Evolutionary conservation across 768 basidiomycete species (phyloP), one percentile per base, ranked within the genome.

Genomic region (Hygrocybe punicea): DNA sequence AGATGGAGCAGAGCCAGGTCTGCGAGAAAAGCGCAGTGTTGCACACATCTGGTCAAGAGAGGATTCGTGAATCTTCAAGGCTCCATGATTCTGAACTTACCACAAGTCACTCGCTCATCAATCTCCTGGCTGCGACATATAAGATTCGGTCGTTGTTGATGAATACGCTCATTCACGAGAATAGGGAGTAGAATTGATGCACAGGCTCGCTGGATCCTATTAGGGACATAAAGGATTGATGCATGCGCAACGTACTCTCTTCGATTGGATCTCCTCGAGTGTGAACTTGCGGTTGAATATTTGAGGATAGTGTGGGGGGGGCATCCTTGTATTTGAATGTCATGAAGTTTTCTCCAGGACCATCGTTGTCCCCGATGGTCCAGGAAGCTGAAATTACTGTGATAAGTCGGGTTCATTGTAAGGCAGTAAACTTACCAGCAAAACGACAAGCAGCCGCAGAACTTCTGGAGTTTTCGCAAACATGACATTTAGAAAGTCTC

Each of bases 311-410:
- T 48, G 47, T 16, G 47, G 47, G 14, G 25, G 21, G 13, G 19
- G 16, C n/a, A 16, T 21, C 47, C 21, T 45, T 59, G n/a, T 3
- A 59, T 5, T 53, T 72, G 74, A 2, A 59, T 33, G 24, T 19
- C 3, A 19, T 42, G 40, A 19, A 42, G 16, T 6, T 14, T 42
- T 42, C 40, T 6, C 40, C 19, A 11, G 40, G 8, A 29, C 29
- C 40, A 42, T 42, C 16, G 19, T 4, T 4, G 14, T 4, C 16
- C 3, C 4, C 10, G 40, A 42, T 42, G 16, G 40, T 42, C 14
- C 10, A 10, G 19, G 16, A 42, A 10, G 3, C 40, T 42, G 19
- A 19, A 42, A 42, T 42, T 14, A 19, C 10, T 19, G 40, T 42
- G 16, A 42, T 11, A 42, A 19, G 16, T 42, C 5, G 16, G 40